Evolutionary conservation across 768 basidiomycete genomes (phyloP).

Genomic region (Infundibulicybe gibba): DNA sequence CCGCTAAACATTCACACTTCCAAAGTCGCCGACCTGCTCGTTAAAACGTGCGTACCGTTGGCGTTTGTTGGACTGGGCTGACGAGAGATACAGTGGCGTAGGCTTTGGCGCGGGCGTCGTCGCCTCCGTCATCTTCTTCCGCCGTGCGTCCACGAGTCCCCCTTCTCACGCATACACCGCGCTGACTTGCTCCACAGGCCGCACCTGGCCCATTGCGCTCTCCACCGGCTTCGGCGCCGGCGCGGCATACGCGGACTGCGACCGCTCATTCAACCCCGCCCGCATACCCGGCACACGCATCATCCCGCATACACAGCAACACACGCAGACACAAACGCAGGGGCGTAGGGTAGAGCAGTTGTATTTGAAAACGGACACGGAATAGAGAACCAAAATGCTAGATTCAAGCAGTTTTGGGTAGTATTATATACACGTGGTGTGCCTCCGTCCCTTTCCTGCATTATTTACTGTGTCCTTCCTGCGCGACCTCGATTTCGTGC

Average conservation of each 20-base stretch:
- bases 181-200: constrained; percentile 47
- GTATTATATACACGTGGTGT: neutral
- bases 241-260: constrained; percentile 88
- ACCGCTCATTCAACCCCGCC: constrained; percentile 90
- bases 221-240: constrained; percentile 86
- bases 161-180: neutral
- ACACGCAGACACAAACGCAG: constrained; percentile 12
- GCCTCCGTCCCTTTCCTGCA: neutral
- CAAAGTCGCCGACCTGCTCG: constrained; percentile 82
- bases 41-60: constrained; percentile 67
- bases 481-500: neutral
- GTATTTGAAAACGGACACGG: neutral
- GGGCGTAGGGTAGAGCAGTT: neutral
- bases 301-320: constrained; percentile 38
- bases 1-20: constrained; percentile 5
- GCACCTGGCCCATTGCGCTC: constrained; percentile 88
- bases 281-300: constrained; percentile 82
- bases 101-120: constrained; percentile 89
- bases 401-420: neutral
- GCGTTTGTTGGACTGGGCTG: neutral
- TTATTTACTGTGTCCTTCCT: neutral
- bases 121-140: constrained; percentile 87
- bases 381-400: neutral
- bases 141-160: constrained; percentile 49
- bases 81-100: constrained; percentile 54